phyloP scores from a whole-genome alignment of 2,329 filamentous ascomycete species.

The Calycina herbarum region DNA sequence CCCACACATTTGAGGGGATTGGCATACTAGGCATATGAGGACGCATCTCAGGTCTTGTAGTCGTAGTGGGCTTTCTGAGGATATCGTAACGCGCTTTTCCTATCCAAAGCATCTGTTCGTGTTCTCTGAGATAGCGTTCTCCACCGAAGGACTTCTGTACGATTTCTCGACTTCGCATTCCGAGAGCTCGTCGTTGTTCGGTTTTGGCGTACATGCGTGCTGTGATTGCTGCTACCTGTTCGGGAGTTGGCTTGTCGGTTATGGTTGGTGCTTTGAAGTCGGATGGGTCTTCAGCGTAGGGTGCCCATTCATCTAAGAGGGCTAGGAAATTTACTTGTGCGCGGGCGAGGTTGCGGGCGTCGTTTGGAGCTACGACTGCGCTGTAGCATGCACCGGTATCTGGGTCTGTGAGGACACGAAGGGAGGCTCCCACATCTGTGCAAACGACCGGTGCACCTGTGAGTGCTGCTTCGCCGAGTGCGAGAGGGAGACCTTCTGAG shows the following conservation, averaged over 20 bases:
- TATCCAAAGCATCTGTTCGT: conserved; percentile 61
- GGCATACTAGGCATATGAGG: conserved; percentile 10
- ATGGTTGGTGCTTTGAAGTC: conserved; percentile 11
- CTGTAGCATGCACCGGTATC: conserved; percentile 53
- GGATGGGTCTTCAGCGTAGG: conserved; percentile 49
- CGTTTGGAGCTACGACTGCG: conserved; percentile 64
- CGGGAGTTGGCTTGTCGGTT: conserved; percentile 46
- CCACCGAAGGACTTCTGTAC: conserved; percentile 61
- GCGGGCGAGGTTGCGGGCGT: conserved; percentile 57
- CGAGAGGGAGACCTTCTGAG: conserved; percentile 56
- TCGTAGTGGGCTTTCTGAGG: neutral
- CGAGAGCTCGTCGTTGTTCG: conserved; percentile 54
- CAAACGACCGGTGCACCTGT: conserved; percentile 57
- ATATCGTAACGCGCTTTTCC: conserved; percentile 26
- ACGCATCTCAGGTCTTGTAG: conserved; percentile 13
- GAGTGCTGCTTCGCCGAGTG: conserved; percentile 57
- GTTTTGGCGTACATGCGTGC: conserved; percentile 59
- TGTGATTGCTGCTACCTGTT: conserved; percentile 53
- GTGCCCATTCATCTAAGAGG: conserved; percentile 60
- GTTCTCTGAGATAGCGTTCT: conserved; percentile 59
- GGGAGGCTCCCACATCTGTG: conserved; percentile 56
- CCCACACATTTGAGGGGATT: conserved; percentile 18
- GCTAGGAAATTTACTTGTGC: conserved; percentile 63
- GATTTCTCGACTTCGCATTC: conserved; percentile 58
- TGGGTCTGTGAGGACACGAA: conserved; percentile 56